Conservation (phyloP, 1,139 yeast genomes). For the Yamadazyma taylorii region DNA sequence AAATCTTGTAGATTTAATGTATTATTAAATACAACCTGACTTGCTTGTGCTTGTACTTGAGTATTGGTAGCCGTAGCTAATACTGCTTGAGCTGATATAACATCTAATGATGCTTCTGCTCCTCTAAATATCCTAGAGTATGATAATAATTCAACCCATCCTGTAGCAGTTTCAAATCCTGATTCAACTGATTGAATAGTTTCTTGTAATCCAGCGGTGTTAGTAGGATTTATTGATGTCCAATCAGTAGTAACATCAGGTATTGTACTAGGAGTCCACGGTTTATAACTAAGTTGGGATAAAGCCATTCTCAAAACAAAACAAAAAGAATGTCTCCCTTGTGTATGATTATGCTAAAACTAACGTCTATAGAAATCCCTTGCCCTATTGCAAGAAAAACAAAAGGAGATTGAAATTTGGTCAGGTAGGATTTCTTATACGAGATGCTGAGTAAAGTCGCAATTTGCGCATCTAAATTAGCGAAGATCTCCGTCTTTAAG, state of each 20-base stretch:
- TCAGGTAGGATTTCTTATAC: too few relatives aligned
- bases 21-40: conserved; percentile 32
- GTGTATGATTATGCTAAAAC: too few relatives aligned
- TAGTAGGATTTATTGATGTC: conserved; percentile 24
- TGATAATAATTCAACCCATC: conserved; percentile 13
- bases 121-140: conserved; percentile 31
- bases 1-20: conserved; percentile 34
- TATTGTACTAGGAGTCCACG: conserved; percentile 25
- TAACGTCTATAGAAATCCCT: too few relatives aligned
- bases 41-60: conserved; percentile 27
- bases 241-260: conserved; percentile 20
- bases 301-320: conserved; percentile 1
- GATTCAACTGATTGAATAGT: conserved; percentile 20
- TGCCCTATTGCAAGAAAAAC: too few relatives aligned
- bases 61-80: conserved; percentile 42
- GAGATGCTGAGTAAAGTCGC: too few relatives aligned
- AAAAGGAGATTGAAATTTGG: too few relatives aligned
- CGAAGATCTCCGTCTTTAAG: too few relatives aligned
- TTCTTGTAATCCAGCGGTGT: conserved; percentile 18
- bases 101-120: conserved; percentile 38
- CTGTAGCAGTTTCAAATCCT: conserved; percentile 14
- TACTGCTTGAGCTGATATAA: conserved; percentile 34
- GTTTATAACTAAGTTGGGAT: conserved; percentile 2
- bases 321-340: too few relatives aligned
- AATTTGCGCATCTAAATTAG: too few relatives aligned